phyloP scores from a whole-genome alignment of 805 yeast species.

The Cephaloascus albidus region DNA sequence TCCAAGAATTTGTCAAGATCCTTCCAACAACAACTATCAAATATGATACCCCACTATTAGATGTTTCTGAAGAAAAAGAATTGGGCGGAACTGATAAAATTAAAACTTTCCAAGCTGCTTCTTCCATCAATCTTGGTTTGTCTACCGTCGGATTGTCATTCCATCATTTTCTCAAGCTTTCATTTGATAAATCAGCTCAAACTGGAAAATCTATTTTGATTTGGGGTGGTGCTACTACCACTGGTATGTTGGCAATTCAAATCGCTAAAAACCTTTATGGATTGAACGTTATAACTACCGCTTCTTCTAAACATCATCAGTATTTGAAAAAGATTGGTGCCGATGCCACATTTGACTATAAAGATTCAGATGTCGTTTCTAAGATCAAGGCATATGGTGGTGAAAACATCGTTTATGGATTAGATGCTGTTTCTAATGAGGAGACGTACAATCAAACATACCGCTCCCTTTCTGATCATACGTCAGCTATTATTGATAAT shows the following conservation, averaged over 20 bases:
- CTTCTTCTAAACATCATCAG: conserved; percentile 36
- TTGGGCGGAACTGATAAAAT: conserved; percentile 12
- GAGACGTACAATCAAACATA: conserved; percentile 13
- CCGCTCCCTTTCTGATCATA: not conserved
- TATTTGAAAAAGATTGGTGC: conserved; percentile 39
- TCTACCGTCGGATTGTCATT: conserved; percentile 8
- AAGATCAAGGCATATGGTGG: conserved; percentile 24
- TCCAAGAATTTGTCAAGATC: conserved; percentile 41
- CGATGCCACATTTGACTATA: conserved; percentile 39
- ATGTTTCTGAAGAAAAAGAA: conserved; percentile 13
- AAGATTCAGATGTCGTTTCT: conserved; percentile 32
- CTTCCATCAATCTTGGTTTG: conserved; percentile 8
- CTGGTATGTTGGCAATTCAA: conserved; percentile 53
- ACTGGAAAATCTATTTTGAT: conserved; percentile 31
- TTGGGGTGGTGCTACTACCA: conserved; percentile 65
- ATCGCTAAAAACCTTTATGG: conserved; percentile 29
- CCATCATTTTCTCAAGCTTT: too few species aligned
- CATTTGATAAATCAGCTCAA: conserved; percentile 1
- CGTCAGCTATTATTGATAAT: conserved; percentile 8
- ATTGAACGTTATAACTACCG: conserved; percentile 26
- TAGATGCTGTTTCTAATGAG: conserved; percentile 17
- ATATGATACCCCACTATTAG: conserved; percentile 12
- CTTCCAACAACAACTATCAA: conserved; percentile 26
- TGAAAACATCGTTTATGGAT: conserved; percentile 16
- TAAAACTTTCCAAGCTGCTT: conserved; percentile 11